Conservation (phyloP, 2,329 filamentous ascomycete genomes). For the Colletotrichum magnum region DNA sequence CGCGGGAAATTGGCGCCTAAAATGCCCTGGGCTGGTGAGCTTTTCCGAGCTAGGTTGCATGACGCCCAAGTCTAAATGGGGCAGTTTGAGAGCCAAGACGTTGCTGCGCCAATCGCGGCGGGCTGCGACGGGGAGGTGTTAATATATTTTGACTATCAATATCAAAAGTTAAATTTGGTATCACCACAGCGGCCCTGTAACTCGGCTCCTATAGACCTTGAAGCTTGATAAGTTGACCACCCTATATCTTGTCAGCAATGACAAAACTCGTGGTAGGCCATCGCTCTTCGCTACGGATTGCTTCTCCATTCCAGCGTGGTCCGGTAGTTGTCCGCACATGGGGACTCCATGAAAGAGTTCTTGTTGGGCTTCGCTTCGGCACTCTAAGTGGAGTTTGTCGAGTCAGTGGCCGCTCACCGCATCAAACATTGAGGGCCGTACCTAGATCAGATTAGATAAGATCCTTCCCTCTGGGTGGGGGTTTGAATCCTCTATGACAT, state of each 20-base stretch:
- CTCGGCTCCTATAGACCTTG: background rate
- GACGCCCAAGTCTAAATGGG: conserved; percentile 1
- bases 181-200: conserved; percentile 1
- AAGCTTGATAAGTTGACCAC: conserved; percentile 4
- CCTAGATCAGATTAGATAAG: background rate
- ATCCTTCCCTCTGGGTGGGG: background rate
- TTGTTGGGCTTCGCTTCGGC: background rate
- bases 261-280: background rate
- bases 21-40: background rate
- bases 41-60: conserved; percentile 12
- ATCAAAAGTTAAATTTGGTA: conserved; percentile 31
- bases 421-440: background rate
- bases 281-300: background rate
- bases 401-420: conserved; percentile 1
- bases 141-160: conserved; percentile 26
- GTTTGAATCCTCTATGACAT: no score
- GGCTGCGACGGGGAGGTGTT: conserved; percentile 2
- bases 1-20: background rate
- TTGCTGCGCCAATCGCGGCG: conserved; percentile 9
- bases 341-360: background rate
- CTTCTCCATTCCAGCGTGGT: background rate
- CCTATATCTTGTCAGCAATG: conserved; percentile 22
- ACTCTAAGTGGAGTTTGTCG: background rate
- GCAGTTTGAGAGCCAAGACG: conserved; percentile 25
- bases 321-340: background rate